Base-by-base conservation (phyloP, 164 flowering plant genomes). In the Vitis labrusca region DNA sequence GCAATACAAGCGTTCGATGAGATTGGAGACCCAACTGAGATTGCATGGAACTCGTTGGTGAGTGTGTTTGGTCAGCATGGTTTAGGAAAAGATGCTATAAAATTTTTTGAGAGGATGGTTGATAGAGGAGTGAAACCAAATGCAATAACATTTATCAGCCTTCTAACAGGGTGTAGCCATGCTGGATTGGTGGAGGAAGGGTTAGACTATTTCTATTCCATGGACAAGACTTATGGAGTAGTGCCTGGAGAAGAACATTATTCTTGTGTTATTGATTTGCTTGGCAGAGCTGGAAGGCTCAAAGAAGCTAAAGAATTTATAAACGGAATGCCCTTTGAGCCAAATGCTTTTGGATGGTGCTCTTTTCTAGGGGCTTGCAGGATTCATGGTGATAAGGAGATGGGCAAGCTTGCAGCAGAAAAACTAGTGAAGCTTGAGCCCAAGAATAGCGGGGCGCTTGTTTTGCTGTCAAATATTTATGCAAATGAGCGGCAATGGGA, bases 121-220 rank as follows among this genome's bases (percentile, higher is more conserved):
- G 27, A 13, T 37, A 47, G 48, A 66, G 88, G 87, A 54, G 74
- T 76, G 17, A 73, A 79, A 65, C 93, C 87, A 9, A 81, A 82
- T 64, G 77, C 69, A 15, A 70, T 86, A 53, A 85, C 90, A 16
- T 85, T 88, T 56, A 58, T 79, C 23, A 81, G 71, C 71, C 74
- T 85, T 61, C 69, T 86, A 71, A 77, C 66, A 10, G 91, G 83
- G 7, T 89, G 90, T 70, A 81, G 86, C 68, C 93, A 89, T 76
- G 73, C 89, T 23, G 90, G 90, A 58, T 69, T 87, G 61, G 84
- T 87, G 23, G 83, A 81, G 32, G 76, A 87, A 81, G 91, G 91
- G 10, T 53, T 84, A 50, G 59, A 71, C 23, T 83, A 71, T 76
- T 87, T 89, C 53, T 3, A 68, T 65, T 79, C 81, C 58, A 82